Evolutionary conservation across 768 basidiomycete genomes (phyloP).

Genomic region (Lactifluus echinatus): DNA sequence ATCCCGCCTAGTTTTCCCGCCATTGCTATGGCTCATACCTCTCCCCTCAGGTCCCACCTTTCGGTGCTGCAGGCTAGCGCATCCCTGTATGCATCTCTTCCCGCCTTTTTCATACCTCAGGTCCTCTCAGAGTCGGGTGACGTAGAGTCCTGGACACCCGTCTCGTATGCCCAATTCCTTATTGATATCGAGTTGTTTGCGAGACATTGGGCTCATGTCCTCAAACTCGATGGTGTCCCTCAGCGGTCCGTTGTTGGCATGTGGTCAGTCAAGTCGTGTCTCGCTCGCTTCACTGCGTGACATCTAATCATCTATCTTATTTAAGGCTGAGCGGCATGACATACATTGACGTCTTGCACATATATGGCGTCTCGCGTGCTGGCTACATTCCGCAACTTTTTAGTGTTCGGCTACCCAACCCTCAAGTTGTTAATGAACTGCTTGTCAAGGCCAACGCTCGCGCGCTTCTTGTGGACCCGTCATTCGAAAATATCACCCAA

Average conservation of each 20-base stretch:
- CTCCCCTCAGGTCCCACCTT: conserved; percentile 40
- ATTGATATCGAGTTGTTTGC: conserved; percentile 58
- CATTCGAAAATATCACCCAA: conserved; percentile 37
- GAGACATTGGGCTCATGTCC: conserved; percentile 48
- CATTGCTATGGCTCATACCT: conserved; percentile 6
- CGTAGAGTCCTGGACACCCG: conserved; percentile 46
- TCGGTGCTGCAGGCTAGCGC: conserved; percentile 53
- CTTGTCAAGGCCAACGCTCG: conserved; percentile 51
- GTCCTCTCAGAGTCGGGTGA: conserved; percentile 35
- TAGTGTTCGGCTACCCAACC: conserved; percentile 68
- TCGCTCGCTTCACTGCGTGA: background rate
- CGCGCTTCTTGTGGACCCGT: conserved; percentile 56
- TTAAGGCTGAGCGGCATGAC: conserved; percentile 65
- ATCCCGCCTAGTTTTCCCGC: conserved; percentile 1
- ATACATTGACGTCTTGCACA: conserved; percentile 61
- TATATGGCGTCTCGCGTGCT: conserved; percentile 67
- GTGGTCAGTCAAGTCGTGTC: conserved; percentile 41
- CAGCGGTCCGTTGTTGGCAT: conserved; percentile 57
- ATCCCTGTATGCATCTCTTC: conserved; percentile 37
- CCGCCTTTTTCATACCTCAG: conserved; percentile 54
- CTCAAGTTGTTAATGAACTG: conserved; percentile 61
- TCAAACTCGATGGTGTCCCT: conserved; percentile 39
- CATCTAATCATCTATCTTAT: conserved; percentile 1
- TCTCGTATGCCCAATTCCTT: conserved; percentile 59
- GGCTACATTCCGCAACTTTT: conserved; percentile 74